Evolutionary conservation across 371 early-diverging fungal species (phyloP), one percentile per base, ranked within the genome.

Genomic region (Lichtheimia ramosa): DNA sequence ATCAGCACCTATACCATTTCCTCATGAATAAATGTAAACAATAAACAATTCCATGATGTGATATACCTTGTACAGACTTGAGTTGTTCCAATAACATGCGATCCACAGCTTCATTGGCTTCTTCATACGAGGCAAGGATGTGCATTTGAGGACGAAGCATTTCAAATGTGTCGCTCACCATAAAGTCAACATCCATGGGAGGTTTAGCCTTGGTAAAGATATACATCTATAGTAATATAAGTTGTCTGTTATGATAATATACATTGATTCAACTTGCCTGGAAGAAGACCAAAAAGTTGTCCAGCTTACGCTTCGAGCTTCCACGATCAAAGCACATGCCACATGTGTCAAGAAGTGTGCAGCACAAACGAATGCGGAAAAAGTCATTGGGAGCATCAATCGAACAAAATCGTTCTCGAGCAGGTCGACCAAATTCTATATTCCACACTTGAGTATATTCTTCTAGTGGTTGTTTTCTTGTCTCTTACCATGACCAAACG

Each of bases 141-240:
- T 61, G 59, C 56, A 83, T 52, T 14, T 86, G 83, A 14, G 95
- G 91, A 10, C 94, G 82, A 41, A 95, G 69, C 65, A 83, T 72
- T 56, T 93, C 94, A 23, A 90, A 84, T 2, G 91, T 86, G 54
- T 92, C 95, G 51, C 88, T 82, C 7, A 98, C 72, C 73, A 89
- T 81, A 65, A 94, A 97, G 48, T 92, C 91, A 5, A 95, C 83
- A 56, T 98, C 98, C 73, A 95, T 87, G 4, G 98, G 93, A 25
- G 92, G 74, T 15, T 81, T 77, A 34, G 79, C 73, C 72, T 98
- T 98, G 48, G 91, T 84, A 16, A 91, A 65, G 8, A 94, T 74
- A 67, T 98, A 98, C 86, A 97, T 83, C 84, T 91, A 48, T 24
- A 48, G 14, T 7, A 46, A 0, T 14, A 14, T 42, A 49, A 23